Conservation (phyloP, 345 rosid species). For the Excoecaria cochinchinensis region DNA sequence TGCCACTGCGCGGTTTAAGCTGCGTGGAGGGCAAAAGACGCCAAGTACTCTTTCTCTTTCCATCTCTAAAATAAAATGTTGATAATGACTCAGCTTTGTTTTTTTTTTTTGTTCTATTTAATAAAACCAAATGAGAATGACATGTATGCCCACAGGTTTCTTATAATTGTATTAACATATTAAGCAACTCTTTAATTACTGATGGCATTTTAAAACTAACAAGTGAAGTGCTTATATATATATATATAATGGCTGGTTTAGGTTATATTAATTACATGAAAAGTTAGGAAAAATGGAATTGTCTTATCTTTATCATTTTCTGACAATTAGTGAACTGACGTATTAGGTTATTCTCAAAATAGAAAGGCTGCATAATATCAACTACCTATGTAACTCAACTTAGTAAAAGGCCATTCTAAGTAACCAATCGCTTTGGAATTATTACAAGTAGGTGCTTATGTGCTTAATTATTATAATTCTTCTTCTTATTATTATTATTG, state of each 20-base stretch:
- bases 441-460: neutral
- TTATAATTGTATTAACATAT: slow-evolving; percentile 4
- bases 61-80: slow-evolving; percentile 27
- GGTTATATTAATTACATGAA: neutral
- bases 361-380: slow-evolving; percentile 8
- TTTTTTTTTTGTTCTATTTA: slow-evolving; percentile 18
- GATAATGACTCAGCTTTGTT: slow-evolving; percentile 43
- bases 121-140: slow-evolving; percentile 33
- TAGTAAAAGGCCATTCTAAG: neutral
- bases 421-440: neutral
- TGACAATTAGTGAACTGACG: slow-evolving; percentile 9
- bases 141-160: slow-evolving; percentile 29
- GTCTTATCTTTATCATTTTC: neutral
- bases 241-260: neutral
- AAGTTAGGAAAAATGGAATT: neutral
- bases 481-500: neutral
- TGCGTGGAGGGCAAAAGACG: slow-evolving; percentile 64
- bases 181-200: slow-evolving; percentile 14
- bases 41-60: slow-evolving; percentile 33
- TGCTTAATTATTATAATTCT: neutral
- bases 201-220: neutral
- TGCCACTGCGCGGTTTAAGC: slow-evolving; percentile 55
- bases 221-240: neutral
- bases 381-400: neutral
- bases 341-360: slow-evolving; percentile 6